Percentiles rank a stretch among this genome's conserved stretches.
Evolutionary conservation across 371 early-diverging fungal species (phyloP).

Genomic region (Circinella umbellata): DNA sequence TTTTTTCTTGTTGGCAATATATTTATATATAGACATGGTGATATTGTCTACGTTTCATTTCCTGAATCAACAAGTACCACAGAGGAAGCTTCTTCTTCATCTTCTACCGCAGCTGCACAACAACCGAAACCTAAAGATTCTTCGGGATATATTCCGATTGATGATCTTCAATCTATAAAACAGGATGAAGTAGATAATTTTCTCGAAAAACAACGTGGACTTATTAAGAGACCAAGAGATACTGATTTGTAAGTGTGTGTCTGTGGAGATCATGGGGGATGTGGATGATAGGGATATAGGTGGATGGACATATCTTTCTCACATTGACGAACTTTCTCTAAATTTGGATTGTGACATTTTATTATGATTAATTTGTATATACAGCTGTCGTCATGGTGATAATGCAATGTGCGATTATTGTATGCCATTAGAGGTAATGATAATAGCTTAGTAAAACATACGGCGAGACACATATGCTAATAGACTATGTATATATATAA

Average conservation of each 20-base stretch:
- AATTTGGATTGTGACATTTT: background rate
- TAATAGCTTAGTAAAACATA: background rate
- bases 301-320: too few species aligned
- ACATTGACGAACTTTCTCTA: background rate
- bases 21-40: slow-evolving; percentile 75
- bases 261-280: too few species aligned
- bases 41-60: slow-evolving; percentile 73
- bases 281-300: too few species aligned
- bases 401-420: slow-evolving; percentile 99
- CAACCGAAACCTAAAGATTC: slow-evolving; percentile 7
- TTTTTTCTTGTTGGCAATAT: background rate
- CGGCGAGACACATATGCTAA: too few species aligned
- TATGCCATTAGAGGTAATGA: slow-evolving; percentile 83
- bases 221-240: slow-evolving; percentile 83
- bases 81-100: slow-evolving; percentile 11
- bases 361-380: background rate
- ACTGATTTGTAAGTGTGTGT: slow-evolving; percentile 70
- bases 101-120: slow-evolving; percentile 9
- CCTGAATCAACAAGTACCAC: slow-evolving; percentile 37
- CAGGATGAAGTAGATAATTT: slow-evolving; percentile 84
- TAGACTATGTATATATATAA: background rate
- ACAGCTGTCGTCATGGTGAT: slow-evolving; percentile 88
- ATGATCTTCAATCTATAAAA: slow-evolving; percentile 37
- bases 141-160: slow-evolving; percentile 23
- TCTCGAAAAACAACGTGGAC: slow-evolving; percentile 83